Conservation (phyloP, 1,284 basidiomycete genomes). For the Cutaneotrichosporon sp. region DNA sequence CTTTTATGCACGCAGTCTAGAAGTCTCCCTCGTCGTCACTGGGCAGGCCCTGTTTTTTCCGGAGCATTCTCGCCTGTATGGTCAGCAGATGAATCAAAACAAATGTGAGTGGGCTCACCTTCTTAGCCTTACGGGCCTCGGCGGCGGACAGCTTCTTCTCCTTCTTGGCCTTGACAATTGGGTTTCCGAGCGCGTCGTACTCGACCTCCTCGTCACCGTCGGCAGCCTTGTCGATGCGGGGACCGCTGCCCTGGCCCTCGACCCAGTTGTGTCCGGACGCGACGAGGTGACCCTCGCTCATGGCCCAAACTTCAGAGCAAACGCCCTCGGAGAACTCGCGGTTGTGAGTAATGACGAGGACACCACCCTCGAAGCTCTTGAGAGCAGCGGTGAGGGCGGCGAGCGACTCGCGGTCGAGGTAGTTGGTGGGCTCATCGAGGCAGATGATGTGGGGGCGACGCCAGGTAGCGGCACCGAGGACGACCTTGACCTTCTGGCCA, state of each 20-base stretch:
- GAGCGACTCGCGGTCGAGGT: slow-evolving; percentile 95
- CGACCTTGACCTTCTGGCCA: slow-evolving; percentile 99
- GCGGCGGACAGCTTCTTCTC: slow-evolving; percentile 73
- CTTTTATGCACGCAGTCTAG: background rate
- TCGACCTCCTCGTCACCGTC: slow-evolving; percentile 82
- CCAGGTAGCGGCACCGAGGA: slow-evolving; percentile 97
- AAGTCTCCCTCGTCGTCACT: slow-evolving; percentile 12
- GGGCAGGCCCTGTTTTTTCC: no score
- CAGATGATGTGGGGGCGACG: slow-evolving; percentile 96
- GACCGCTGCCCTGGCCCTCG: slow-evolving; percentile 88
- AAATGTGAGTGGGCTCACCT: no score
- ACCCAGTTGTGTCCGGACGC: slow-evolving; percentile 98
- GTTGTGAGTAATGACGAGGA: slow-evolving; percentile 94
- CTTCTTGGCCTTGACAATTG: slow-evolving; percentile 57
- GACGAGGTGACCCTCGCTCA: slow-evolving; percentile 85
- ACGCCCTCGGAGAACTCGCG: slow-evolving; percentile 93
- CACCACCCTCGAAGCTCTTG: slow-evolving; percentile 95
- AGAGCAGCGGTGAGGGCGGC: slow-evolving; percentile 93
- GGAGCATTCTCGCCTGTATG: no score
- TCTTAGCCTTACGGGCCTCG: slow-evolving; percentile 85
- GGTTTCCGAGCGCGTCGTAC: slow-evolving; percentile 81
- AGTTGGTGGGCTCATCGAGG: slow-evolving; percentile 92
- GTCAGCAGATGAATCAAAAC: no score
- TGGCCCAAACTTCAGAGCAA: slow-evolving; percentile 63
- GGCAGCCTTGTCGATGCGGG: slow-evolving; percentile 80